phyloP scores from a whole-genome alignment of 768 basidiomycete genomes.

The Collybiopsis confluens region DNA sequence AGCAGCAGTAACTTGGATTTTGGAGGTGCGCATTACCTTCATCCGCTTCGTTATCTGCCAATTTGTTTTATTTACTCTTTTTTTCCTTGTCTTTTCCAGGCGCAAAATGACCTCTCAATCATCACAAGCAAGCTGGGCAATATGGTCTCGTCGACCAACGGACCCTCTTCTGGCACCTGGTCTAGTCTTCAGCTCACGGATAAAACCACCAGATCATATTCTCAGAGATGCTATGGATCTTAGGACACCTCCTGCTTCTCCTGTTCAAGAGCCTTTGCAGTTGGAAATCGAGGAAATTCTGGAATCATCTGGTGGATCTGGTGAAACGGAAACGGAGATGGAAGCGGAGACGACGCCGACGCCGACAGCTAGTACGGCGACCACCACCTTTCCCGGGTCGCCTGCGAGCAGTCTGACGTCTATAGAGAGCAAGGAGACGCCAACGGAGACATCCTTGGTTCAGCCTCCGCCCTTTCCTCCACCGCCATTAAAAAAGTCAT shows the following conservation, averaged over 20 bases:
- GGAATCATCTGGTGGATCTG: conserved; percentile 4
- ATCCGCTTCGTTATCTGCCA: no score
- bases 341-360: conserved; percentile 33
- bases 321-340: neutral
- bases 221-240: conserved; percentile 54
- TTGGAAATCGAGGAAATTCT: conserved; percentile 9
- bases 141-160: conserved; percentile 71
- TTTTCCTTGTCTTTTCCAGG: no score
- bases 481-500: conserved; percentile 55
- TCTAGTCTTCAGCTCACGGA: conserved; percentile 64
- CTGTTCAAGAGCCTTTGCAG: neutral
- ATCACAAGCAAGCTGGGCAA: conserved; percentile 45
- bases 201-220: conserved; percentile 58
- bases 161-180: conserved; percentile 63
- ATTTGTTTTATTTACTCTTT: no score
- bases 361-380: conserved; percentile 46
- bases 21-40: no score
- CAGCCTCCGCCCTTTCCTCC: conserved; percentile 14
- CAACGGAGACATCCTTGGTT: conserved; percentile 1
- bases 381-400: conserved; percentile 37
- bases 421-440: conserved; percentile 3
- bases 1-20: no score
- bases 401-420: conserved; percentile 17
- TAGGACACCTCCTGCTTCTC: conserved; percentile 7
- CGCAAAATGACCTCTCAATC: no score